These are phyloP conservation scores for Mycena venus DNA, from an alignment of 768 basidiomycete species.

Conservation along the genomic window DNA sequence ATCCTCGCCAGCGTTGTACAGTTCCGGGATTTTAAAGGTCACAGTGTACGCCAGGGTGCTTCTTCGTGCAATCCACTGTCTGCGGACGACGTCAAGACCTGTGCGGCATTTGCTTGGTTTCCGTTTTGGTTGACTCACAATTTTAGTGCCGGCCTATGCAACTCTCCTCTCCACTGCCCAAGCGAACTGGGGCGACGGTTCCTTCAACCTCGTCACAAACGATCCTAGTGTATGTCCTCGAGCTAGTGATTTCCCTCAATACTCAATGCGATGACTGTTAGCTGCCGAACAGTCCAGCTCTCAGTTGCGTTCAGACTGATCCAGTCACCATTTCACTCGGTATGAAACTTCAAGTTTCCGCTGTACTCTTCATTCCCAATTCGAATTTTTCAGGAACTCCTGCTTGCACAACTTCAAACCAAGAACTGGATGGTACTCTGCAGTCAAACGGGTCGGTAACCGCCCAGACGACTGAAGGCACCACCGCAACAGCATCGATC, in stretches of 20 bases:
- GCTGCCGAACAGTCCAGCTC: neutral
- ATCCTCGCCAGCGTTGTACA: neutral
- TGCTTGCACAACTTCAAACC: neutral
- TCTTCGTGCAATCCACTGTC: neutral
- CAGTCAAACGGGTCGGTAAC: neutral
- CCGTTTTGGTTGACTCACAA: neutral
- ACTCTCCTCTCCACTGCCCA: neutral
- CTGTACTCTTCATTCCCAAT: neutral
- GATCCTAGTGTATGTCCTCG: neutral
- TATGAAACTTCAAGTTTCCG: neutral
- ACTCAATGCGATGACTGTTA: neutral
- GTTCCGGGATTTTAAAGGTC: neutral
- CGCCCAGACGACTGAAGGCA: neutral
- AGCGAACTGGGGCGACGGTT: neutral
- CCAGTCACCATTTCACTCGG: neutral
- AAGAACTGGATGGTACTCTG: neutral
- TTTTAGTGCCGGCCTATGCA: neutral
- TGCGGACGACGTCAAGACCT: neutral
- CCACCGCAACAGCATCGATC: neutral
- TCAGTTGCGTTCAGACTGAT: neutral
- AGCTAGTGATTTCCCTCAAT: neutral
- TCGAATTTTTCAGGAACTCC: neutral
- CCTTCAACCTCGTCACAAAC: conserved; percentile 3
- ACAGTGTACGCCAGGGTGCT: neutral
- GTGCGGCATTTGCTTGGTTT: neutral